phyloP scores from a whole-genome alignment of 768 basidiomycete genomes.

The Antrodiella citrinella region DNA sequence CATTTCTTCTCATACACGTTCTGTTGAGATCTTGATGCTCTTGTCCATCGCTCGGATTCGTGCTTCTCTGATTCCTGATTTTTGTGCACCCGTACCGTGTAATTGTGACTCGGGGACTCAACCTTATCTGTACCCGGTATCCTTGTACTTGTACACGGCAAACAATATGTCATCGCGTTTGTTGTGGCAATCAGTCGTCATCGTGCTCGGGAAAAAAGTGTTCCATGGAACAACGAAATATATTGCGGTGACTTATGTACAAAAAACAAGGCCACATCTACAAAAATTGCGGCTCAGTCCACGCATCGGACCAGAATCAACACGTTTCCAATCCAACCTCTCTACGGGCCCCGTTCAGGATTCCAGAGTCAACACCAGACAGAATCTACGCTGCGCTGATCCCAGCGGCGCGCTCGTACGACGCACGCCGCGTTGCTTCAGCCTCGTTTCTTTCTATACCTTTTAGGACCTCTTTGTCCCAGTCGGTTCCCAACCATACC shows the following conservation, averaged over 20 bases:
- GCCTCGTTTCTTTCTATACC: constrained; percentile 27
- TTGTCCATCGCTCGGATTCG: not conserved
- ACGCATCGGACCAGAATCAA: not conserved
- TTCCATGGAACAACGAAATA: not conserved
- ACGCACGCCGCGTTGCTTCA: constrained; percentile 16
- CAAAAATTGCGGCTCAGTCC: no score
- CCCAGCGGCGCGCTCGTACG: not conserved
- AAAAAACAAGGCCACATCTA: not conserved
- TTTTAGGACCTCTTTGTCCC: constrained; percentile 36
- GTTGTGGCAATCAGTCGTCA: not conserved
- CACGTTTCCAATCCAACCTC: not conserved
- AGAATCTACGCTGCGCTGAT: not conserved
- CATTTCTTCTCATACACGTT: not conserved
- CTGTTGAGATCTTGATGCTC: not conserved
- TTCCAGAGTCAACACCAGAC: no score
- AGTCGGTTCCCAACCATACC: constrained; percentile 45
- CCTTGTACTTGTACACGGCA: not conserved
- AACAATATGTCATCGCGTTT: not conserved
- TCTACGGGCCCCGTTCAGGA: not conserved
- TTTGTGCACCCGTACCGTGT: not conserved
- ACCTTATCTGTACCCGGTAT: no score
- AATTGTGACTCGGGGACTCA: no score
- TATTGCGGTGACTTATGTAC: not conserved
- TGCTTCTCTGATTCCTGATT: not conserved
- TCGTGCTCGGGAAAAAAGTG: not conserved